phyloP scores from a whole-genome alignment of 129 eudicot species.

The Solidago caesia region DNA sequence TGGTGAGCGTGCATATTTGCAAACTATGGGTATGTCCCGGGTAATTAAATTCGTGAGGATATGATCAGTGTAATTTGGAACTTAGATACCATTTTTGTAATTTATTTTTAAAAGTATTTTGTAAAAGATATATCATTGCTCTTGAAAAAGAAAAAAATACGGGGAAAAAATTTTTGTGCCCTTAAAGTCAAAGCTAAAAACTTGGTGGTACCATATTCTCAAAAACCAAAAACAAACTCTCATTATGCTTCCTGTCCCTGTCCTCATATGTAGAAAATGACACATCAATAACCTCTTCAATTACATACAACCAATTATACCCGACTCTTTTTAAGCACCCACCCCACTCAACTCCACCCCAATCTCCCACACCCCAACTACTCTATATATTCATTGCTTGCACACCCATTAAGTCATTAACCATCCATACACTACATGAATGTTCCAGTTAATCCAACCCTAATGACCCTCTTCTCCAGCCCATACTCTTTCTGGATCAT shows the following conservation, averaged over 20 bases:
- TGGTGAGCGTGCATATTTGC: too few species aligned
- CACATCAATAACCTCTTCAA: conserved; percentile 41
- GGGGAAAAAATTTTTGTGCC: not conserved
- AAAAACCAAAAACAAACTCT: conserved; percentile 52
- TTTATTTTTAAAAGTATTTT: too few species aligned
- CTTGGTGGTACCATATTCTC: conserved; percentile 33
- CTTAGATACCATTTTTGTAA: too few species aligned
- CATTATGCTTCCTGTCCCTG: conserved; percentile 45
- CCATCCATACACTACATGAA: conserved; percentile 26
- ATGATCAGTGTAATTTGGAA: too few species aligned
- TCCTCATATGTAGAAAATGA: conserved; percentile 44
- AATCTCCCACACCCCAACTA: not conserved
- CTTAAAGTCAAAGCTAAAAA: conserved; percentile 29
- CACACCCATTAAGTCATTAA: conserved; percentile 15
- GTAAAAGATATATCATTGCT: too few species aligned
- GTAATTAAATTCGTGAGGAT: too few species aligned
- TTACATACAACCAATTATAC: conserved; percentile 35
- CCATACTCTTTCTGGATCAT: conserved; percentile 21
- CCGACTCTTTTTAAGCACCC: conserved; percentile 25
- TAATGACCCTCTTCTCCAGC: conserved; percentile 23
- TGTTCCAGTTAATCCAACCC: conserved; percentile 25
- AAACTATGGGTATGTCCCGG: too few species aligned
- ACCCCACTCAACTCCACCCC: not conserved
- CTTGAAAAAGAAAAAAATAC: too few species aligned
- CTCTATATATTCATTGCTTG: conserved; percentile 30